A percentile compares a stretch with the other conserved stretches of the same genome.
These are phyloP conservation scores for Populus hybrid DNA, from an alignment of 441 rosid genomes.

Conservation along the genomic window DNA sequence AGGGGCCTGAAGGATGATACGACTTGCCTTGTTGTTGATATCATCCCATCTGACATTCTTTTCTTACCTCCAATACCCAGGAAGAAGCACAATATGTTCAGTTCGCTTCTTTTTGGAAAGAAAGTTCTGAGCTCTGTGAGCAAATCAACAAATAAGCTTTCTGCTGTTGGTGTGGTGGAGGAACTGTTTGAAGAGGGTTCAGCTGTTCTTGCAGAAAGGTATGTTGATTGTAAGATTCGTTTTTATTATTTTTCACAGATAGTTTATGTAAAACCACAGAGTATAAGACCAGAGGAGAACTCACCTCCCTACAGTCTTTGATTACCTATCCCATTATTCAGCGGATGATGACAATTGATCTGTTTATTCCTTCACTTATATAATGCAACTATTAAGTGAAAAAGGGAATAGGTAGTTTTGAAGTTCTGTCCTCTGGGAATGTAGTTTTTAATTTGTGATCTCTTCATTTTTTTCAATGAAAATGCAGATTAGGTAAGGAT, in stretches of 20 bases:
- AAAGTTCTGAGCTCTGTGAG: conserved; percentile 40
- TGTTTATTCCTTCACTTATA: too few species aligned
- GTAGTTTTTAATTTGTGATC: background rate
- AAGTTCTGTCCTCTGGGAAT: background rate
- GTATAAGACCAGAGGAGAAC: background rate
- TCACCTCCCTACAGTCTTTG: too few species aligned
- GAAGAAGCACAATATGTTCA: conserved; percentile 67
- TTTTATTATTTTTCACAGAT: background rate
- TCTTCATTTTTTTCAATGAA: conserved; percentile 1
- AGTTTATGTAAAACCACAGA: background rate
- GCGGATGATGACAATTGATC: background rate
- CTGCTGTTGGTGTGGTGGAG: conserved; percentile 92
- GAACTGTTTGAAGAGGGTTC: conserved; percentile 99
- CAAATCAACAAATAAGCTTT: conserved; percentile 75
- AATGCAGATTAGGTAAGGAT: conserved; percentile 86
- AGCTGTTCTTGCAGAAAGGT: conserved; percentile 97
- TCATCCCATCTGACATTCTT: conserved; percentile 79
- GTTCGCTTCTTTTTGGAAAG: conserved; percentile 59
- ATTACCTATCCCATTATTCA: background rate
- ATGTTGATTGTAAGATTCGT: conserved; percentile 1
- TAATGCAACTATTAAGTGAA: background rate
- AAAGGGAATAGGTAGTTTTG: background rate
- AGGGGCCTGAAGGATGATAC: conserved; percentile 99
- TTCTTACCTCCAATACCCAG: conserved; percentile 57
- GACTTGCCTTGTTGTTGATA: conserved; percentile 97